Base-by-base conservation (phyloP, 2,329 filamentous ascomycete genomes). In the Metarhizium anisopliae region DNA sequence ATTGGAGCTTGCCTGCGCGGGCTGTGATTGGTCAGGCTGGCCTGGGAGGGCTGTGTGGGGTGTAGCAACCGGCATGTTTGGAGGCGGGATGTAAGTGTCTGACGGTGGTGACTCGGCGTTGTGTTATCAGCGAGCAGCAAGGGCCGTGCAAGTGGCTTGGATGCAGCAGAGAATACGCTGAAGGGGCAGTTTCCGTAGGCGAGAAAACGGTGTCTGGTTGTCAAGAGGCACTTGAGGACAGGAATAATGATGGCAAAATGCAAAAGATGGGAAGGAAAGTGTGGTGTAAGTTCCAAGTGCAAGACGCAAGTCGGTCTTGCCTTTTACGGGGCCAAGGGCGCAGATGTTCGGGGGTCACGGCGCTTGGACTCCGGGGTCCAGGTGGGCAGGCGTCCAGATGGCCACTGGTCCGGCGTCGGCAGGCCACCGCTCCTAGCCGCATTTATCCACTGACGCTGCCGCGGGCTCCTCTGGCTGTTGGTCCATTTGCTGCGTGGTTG, bases 1-100 rank as follows among this genome's bases (percentile, higher is more conserved):
- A 18, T 58, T 60, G 4, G 60, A 56, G 11, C 50, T 60, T 49
- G 52, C 59, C 43, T 64, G 59, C 6, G 13, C 40, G 40, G n/a
- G 42, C 67, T 49, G 50, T 42, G 55, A 53, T 29, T 60, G 62
- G 13, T 52, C 50, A 36, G 36, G 40, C 6, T 51, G 49, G 30
- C 52, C 43, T 14, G 35, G 51, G 6, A 52, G 4, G 8, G 35
- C 29, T 13, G 51, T 55, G 53, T 47, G 42, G 47, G 50, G 60
- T 38, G 49, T 47, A 45, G 25, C 47, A 25, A 50, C 40, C 10
- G 55, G 45, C 56, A 57, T 56, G 52, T 54, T 56, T 40, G 54
- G 25, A 42, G 29, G n/a, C 29, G 20, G 54, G 25, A 38, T 50
- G 49, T 25, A 6, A 20, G 32, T 35, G 32, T 35, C 7, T 35